Evolutionary conservation across 768 basidiomycete genomes (phyloP).

Genomic region (Boletus huronensis): DNA sequence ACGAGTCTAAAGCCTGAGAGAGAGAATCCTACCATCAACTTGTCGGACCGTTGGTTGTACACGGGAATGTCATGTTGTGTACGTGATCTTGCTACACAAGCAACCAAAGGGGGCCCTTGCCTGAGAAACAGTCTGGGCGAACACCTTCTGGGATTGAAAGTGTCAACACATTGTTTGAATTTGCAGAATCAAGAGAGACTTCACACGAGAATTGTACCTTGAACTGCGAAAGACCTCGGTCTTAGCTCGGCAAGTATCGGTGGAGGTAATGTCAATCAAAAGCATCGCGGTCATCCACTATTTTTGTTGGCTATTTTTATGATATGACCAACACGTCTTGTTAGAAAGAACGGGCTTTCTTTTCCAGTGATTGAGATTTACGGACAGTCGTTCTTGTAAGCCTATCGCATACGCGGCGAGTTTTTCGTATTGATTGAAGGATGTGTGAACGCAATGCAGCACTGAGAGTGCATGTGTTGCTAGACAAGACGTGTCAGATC

Average conservation of each 20-base stretch:
- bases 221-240: constrained; percentile 21
- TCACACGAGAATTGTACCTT: constrained; percentile 17
- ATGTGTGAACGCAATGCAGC: constrained; percentile 5
- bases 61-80: constrained; percentile 12
- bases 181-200: constrained; percentile 6
- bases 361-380: constrained; percentile 11
- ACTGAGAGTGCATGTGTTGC: constrained; percentile 22
- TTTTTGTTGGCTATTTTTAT: constrained; percentile 7
- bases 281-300: constrained; percentile 14
- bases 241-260: constrained; percentile 13
- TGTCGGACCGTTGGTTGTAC: constrained; percentile 11
- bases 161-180: constrained; percentile 10
- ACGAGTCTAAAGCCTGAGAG: constrained; percentile 29
- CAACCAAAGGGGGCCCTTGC: constrained; percentile 13
- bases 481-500: constrained; percentile 24
- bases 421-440: constrained; percentile 2
- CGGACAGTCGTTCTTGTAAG: constrained; percentile 4
- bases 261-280: constrained; percentile 19
- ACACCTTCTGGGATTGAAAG: constrained; percentile 6
- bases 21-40: constrained; percentile 1
- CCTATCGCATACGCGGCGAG: constrained; percentile 3
- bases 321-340: neutral
- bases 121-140: constrained; percentile 21
- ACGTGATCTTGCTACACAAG: constrained; percentile 27
- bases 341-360: neutral